These are phyloP conservation scores for Fraxinus floribunda DNA, from an alignment of 305 asterid species.

Conservation along the genomic window DNA sequence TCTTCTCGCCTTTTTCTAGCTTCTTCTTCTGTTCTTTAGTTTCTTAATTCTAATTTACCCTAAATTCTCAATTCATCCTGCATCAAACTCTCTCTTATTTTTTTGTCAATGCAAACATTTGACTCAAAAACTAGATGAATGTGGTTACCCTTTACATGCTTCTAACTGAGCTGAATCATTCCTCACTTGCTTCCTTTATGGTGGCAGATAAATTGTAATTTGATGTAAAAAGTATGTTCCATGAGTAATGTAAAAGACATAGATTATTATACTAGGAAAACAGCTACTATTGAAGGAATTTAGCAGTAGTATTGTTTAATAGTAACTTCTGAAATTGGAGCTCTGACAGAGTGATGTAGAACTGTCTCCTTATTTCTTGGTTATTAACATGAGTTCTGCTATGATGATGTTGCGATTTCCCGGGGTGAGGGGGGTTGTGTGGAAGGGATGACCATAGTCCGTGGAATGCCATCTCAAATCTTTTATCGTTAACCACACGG, in stretches of 20 bases:
- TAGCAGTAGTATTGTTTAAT: neutral
- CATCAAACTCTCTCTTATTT: neutral
- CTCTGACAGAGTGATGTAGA: neutral
- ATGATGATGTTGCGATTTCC: neutral
- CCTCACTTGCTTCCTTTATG: slow-evolving; percentile 8
- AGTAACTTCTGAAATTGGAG: neutral
- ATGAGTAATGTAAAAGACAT: neutral
- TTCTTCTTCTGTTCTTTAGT: too few species aligned
- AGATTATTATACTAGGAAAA: neutral
- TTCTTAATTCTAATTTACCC: too few species aligned
- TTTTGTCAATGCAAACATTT: neutral
- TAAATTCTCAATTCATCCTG: too few species aligned
- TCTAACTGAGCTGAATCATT: neutral
- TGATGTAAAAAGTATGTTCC: neutral
- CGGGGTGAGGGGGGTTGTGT: neutral
- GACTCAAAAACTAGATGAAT: slow-evolving; percentile 12
- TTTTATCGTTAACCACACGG: neutral
- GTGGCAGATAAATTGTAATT: slow-evolving; percentile 2
- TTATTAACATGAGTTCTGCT: neutral
- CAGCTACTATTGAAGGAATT: slow-evolving; percentile 1
- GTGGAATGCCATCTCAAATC: slow-evolving; percentile 14
- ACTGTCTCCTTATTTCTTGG: neutral
- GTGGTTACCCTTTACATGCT: neutral
- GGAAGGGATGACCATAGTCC: neutral
- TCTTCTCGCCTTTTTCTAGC: too few species aligned